phyloP scores from a whole-genome alignment of 805 yeast species.

The Ogataea paradorogensis region DNA sequence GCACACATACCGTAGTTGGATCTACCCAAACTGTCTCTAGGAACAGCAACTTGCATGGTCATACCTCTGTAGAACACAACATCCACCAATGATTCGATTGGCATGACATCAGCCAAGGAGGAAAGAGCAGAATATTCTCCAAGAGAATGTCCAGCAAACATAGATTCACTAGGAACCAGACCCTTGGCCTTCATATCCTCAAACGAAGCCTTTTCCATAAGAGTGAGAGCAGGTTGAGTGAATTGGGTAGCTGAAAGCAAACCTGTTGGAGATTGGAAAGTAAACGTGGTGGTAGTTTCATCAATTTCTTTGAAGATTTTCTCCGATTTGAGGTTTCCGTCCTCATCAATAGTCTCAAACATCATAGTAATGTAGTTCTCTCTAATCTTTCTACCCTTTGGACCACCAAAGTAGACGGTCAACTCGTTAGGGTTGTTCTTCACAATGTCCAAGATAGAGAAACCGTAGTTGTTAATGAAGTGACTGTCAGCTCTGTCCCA shows the following conservation, averaged over 20 bases:
- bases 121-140: constrained; percentile 99
- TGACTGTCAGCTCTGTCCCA: constrained; percentile 98
- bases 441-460: constrained; percentile 94
- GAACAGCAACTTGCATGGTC: constrained; percentile 99
- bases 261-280: constrained; percentile 92
- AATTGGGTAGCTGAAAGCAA: constrained; percentile 96
- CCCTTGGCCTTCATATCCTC: constrained; percentile 98
- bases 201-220: constrained; percentile 98
- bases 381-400: constrained; percentile 91
- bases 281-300: constrained; percentile 75
- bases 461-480: constrained; percentile 91
- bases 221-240: constrained; percentile 98
- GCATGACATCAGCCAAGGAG: constrained; percentile 97
- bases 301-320: constrained; percentile 93
- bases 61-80: constrained; percentile 99
- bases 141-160: constrained; percentile 98
- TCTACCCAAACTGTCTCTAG: constrained; percentile 92
- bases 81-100: constrained; percentile 94
- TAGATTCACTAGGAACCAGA: constrained; percentile 84
- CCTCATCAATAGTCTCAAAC: constrained; percentile 88
- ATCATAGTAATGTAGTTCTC: constrained; percentile 95
- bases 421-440: constrained; percentile 92
- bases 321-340: constrained; percentile 82
- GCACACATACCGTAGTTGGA: constrained; percentile 99
- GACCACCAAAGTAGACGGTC: constrained; percentile 97